Conservation (phyloP, 2,329 filamentous ascomycete genomes). For the Bipolaris victoriae region DNA sequence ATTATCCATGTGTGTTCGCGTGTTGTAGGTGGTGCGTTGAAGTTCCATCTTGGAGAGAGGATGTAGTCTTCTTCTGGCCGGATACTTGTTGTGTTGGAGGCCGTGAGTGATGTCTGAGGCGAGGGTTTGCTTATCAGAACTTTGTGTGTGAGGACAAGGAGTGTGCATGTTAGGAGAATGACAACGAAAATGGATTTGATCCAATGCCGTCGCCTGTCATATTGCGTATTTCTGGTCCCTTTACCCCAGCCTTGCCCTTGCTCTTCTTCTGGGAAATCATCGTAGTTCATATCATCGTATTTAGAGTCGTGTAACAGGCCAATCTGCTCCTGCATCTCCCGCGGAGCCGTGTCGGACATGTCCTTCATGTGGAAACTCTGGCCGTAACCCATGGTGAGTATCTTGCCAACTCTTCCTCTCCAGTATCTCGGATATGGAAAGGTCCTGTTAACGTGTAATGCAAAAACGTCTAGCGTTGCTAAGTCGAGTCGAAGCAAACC, state of each 20-base stretch:
- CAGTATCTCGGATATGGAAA: background rate
- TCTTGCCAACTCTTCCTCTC: background rate
- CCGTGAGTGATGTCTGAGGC: background rate
- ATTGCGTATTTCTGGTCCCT: background rate
- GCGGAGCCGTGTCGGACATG: conserved; percentile 7
- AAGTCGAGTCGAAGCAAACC: background rate
- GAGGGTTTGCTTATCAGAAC: background rate
- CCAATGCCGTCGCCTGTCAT: conserved; percentile 16
- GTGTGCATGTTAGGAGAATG: conserved; percentile 20
- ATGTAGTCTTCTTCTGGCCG: conserved; percentile 53
- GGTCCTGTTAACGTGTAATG: background rate
- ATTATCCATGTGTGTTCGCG: conserved; percentile 68
- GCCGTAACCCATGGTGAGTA: conserved; percentile 3
- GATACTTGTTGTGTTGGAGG: conserved; percentile 14
- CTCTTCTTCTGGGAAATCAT: conserved; percentile 13
- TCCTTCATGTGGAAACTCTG: conserved; percentile 15
- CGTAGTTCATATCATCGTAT: conserved; percentile 9
- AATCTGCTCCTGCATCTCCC: conserved; percentile 24
- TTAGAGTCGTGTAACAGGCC: conserved; percentile 25
- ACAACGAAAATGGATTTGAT: conserved; percentile 16
- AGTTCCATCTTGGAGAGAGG: conserved; percentile 64
- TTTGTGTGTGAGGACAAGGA: conserved; percentile 1
- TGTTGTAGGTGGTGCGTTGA: conserved; percentile 55
- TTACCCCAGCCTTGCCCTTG: conserved; percentile 19
- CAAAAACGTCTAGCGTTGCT: conserved; percentile 1